Conservation (phyloP, 73 alveolate species). For the Blepharisma japonicum region DNA sequence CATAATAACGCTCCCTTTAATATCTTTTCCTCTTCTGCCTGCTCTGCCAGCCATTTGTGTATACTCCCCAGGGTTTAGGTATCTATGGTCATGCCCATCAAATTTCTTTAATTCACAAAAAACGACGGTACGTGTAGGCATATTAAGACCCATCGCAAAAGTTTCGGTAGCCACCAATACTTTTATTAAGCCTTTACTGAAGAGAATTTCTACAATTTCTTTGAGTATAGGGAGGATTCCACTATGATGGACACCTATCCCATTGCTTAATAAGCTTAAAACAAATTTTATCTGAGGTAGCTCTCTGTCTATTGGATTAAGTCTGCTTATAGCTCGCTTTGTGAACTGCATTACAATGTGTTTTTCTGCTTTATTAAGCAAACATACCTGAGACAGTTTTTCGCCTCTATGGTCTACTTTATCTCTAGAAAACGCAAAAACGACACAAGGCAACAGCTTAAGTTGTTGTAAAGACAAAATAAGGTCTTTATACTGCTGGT, state of each 20-base stretch:
- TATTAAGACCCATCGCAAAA: slow-evolving; percentile 98
- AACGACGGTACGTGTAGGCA: slow-evolving; percentile 99
- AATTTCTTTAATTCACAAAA: slow-evolving; percentile 83
- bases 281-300: slow-evolving; percentile 79
- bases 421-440: slow-evolving; percentile 88
- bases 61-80: slow-evolving; percentile 85
- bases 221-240: slow-evolving; percentile 92
- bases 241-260: slow-evolving; percentile 96
- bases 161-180: slow-evolving; percentile 98
- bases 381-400: slow-evolving; percentile 46
- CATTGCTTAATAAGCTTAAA: slow-evolving; percentile 69
- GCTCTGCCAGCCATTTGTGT: slow-evolving; percentile 99
- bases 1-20: slow-evolving; percentile 79
- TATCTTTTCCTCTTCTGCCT: slow-evolving; percentile 98
- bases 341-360: slow-evolving; percentile 66
- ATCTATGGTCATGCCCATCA: slow-evolving; percentile 68
- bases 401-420: slow-evolving; percentile 76
- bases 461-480: slow-evolving; percentile 60
- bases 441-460: slow-evolving; percentile 89
- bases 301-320: slow-evolving; percentile 68
- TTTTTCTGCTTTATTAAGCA: slow-evolving; percentile 51
- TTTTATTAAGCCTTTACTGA: slow-evolving; percentile 87
- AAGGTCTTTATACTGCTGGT: slow-evolving; percentile 50
- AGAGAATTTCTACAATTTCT: slow-evolving; percentile 94
- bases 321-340: slow-evolving; percentile 60